These are phyloP conservation scores for Monosporascus sp. DNA, from an alignment of 2,329 filamentous ascomycete species.

Conservation along the genomic window DNA sequence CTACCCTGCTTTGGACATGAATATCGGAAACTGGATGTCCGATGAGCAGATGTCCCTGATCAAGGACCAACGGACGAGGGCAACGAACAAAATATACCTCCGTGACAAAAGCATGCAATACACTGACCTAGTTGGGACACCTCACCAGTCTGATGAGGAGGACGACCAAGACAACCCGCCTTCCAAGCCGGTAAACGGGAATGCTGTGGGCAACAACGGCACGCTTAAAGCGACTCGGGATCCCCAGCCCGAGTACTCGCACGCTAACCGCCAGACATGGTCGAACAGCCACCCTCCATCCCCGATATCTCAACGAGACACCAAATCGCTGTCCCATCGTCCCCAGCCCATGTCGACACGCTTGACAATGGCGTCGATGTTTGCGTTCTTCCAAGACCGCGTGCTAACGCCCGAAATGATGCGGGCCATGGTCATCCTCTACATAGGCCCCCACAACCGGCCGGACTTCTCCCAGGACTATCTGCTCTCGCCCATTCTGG, in stretches of 20 bases:
- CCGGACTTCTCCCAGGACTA: conserved; percentile 92
- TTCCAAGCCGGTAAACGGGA: conserved; percentile 13
- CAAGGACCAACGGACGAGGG: conserved; percentile 71
- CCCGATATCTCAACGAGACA: conserved; percentile 11
- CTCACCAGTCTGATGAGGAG: conserved; percentile 71
- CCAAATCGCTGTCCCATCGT: conserved; percentile 40
- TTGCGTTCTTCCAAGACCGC: conserved; percentile 95
- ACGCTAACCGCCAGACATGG: conserved; percentile 38
- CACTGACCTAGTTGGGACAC: conserved; percentile 75
- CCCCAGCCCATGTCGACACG: conserved; percentile 66
- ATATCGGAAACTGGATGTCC: conserved; percentile 98
- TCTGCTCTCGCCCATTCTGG: conserved; percentile 81
- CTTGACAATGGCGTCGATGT: conserved; percentile 94
- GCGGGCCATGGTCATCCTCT: conserved; percentile 97
- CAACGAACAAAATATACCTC: conserved; percentile 73
- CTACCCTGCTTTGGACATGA: conserved; percentile 92
- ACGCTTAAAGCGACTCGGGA: conserved; percentile 19
- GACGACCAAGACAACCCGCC: conserved; percentile 35
- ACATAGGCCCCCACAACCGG: conserved; percentile 87
- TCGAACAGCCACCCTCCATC: conserved; percentile 18
- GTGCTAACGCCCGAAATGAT: conserved; percentile 97
- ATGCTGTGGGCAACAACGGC: conserved; percentile 12
- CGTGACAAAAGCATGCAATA: conserved; percentile 87
- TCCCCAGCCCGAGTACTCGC: conserved; percentile 47
- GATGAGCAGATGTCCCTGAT: conserved; percentile 97